Base-by-base conservation (phyloP, 2,329 filamentous ascomycete genomes). In the Didymella lethalis region DNA sequence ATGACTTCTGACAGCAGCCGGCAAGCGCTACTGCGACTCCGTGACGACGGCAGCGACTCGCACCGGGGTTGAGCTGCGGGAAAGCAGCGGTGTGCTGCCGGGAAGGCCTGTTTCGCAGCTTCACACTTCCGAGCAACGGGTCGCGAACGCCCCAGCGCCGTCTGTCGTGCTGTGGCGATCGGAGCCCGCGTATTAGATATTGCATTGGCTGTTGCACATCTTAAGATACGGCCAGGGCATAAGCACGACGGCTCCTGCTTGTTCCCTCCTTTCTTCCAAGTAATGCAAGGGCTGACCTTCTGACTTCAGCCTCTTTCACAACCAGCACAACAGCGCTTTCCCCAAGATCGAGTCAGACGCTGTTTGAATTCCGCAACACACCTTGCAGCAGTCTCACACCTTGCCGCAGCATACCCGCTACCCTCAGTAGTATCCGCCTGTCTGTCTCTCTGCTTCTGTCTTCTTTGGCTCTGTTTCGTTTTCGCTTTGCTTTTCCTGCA, bases 221-320 rank as follows among this genome's bases (percentile, higher is more conserved):
- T 64, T 63, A 63, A 67, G 53, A 68, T 66, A 65, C 64, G 61
- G 65, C 61, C 68, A 64, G 52, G 61, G 68, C 66, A 67, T 63
- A 60, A 63, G 48, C 55, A 59, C 48, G 45, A 57, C 50, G 36
- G 61, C 44, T 67, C 61, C 64, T 66, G 60, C 69, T 48, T 66
- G 63, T 70, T 63, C 63, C 61, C 63, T 60, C 57, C 53, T 68
- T 71, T 67, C 70, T 69, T 67, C 69, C 65, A 65, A 69, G 69
- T 65, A 65, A 75, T 69, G 72, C 72, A 76, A 76, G 72, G 73
- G 65, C 72, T 65, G 65, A 64, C 64, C 61, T 64, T 66, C 64
- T 64, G 56, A 63, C 62, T 64, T 65, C 59, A 66, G 57, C 66
- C 66, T 65, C 60, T 55, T 59, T 56, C 62, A 38, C 50, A 59